Evolutionary conservation across 176 grass and related monocot species (phyloP), one percentile per base, ranked within the genome.

Genomic region (Tuctoria greenei): DNA sequence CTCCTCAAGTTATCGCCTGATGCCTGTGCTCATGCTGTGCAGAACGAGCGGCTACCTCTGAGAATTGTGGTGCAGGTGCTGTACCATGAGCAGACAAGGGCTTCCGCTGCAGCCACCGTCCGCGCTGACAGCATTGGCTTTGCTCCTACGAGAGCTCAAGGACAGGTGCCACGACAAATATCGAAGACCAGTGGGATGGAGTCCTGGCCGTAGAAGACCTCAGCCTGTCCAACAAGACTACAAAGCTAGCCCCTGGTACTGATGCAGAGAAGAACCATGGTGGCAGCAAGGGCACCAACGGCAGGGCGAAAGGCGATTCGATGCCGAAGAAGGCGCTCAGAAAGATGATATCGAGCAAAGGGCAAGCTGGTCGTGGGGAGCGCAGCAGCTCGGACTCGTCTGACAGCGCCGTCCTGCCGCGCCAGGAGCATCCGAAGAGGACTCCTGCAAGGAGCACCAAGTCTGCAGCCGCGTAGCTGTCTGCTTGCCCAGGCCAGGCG

Each of bases 91-190:
- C 95, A 99, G 72, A 78, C 87, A 31, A 91, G 91, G 63, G 69
- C 89, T 44, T 88, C 84, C 27, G 86, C 86, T 10, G 77, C 76
- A 18, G 88, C 83, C 15, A 89, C 88, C 16, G 67, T 77, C 82
- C 87, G 87, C 42, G 83, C 87, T 9, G 90, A 89, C 47, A 97
- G 88, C 63, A 84, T 79, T 18, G 80, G 77, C 62, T 87, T 5
- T 82, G 86, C 46, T 99, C 95, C 50, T 95, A 99, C 25, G 91
- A 90, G 72, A 99, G 95, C 73, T 99, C 95, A 46, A 91, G 91
- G 47, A 95, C 95, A 37, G 91, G 73, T 5, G 83, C 87, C 52
- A 99, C 95, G n/a, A 99, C 95, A 4, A 87, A 88, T 79, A 93
- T 85, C n/a, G 95, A 99, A 47, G 95, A 99, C 0, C 88, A 91